These are phyloP conservation scores for Prunus fruticosa DNA, from an alignment of 306 rosid genomes.

Conservation along the genomic window DNA sequence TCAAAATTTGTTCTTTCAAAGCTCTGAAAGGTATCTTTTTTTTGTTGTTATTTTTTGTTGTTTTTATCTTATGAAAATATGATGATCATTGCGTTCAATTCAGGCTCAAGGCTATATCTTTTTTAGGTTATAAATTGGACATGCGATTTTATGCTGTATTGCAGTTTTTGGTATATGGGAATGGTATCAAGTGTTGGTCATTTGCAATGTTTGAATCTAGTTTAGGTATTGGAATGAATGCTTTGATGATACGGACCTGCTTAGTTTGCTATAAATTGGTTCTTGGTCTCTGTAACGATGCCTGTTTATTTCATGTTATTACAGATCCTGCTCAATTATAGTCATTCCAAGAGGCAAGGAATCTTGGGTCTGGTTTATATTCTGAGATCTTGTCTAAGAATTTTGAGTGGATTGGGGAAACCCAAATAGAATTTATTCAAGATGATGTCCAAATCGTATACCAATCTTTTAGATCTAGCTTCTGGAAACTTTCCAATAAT, in stretches of 20 bases:
- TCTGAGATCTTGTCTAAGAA: slow-evolving; percentile 22
- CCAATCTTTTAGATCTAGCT: slow-evolving; percentile 60
- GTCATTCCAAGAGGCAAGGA: slow-evolving; percentile 24
- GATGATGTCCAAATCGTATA: slow-evolving; percentile 64
- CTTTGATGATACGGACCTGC: slow-evolving; percentile 19
- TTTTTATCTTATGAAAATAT: neutral
- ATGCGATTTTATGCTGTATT: neutral
- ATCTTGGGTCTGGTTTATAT: slow-evolving; percentile 22
- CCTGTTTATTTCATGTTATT: slow-evolving; percentile 12
- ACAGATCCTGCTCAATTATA: slow-evolving; percentile 34
- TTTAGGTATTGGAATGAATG: slow-evolving; percentile 12
- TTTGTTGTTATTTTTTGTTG: neutral
- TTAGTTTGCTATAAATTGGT: neutral
- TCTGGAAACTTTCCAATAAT: slow-evolving; percentile 58
- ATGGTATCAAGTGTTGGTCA: slow-evolving; percentile 3
- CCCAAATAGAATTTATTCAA: slow-evolving; percentile 14
- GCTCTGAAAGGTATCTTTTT: slow-evolving; percentile 12
- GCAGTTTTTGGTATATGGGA: neutral
- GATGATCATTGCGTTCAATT: slow-evolving; percentile 19
- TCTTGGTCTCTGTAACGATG: neutral
- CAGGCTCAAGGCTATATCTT: neutral
- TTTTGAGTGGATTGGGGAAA: slow-evolving; percentile 22
- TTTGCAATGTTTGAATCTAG: slow-evolving; percentile 15
- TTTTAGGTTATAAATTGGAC: neutral
- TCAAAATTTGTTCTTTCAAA: slow-evolving; percentile 19